phyloP scores from a whole-genome alignment of 192 early-diverging fungal genomes.

The Pilobolus umbonatus region DNA sequence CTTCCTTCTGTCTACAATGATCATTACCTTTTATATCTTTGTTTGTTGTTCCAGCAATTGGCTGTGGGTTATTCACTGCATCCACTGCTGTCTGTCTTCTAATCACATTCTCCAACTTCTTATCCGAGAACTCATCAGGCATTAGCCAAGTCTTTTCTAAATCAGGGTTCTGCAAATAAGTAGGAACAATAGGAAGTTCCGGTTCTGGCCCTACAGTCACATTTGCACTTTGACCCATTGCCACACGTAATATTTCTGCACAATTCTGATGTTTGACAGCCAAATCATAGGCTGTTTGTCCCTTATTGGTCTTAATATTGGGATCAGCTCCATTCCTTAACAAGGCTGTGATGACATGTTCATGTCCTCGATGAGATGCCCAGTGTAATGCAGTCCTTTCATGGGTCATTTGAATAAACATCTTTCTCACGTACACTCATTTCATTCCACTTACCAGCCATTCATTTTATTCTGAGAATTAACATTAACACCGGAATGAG shows the following conservation, averaged over 20 bases:
- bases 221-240: slow-evolving; percentile 12
- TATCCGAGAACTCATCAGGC: slow-evolving; percentile 54
- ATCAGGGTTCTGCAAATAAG: slow-evolving; percentile 61
- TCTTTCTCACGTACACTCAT: not conserved
- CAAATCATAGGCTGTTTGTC: slow-evolving; percentile 57
- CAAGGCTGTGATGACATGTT: slow-evolving; percentile 50
- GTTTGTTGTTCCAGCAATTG: not conserved
- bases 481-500: slow-evolving; percentile 60
- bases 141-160: slow-evolving; percentile 63
- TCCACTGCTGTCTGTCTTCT: slow-evolving; percentile 12
- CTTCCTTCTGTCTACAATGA: not conserved
- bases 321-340: slow-evolving; percentile 62
- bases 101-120: slow-evolving; percentile 14
- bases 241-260: not conserved
- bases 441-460: slow-evolving; percentile 43
- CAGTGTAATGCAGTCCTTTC: slow-evolving; percentile 69
- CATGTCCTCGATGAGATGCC: slow-evolving; percentile 65
- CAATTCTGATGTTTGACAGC: slow-evolving; percentile 39
- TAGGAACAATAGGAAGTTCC: slow-evolving; percentile 47
- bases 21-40: not conserved
- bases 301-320: slow-evolving; percentile 52
- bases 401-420: not conserved
- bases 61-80: not conserved
- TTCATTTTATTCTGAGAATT: slow-evolving; percentile 72
- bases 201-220: slow-evolving; percentile 27